Evolutionary conservation across 768 basidiomycete species (phyloP).

Genomic region (Pleurotus salmoneostramineus): DNA sequence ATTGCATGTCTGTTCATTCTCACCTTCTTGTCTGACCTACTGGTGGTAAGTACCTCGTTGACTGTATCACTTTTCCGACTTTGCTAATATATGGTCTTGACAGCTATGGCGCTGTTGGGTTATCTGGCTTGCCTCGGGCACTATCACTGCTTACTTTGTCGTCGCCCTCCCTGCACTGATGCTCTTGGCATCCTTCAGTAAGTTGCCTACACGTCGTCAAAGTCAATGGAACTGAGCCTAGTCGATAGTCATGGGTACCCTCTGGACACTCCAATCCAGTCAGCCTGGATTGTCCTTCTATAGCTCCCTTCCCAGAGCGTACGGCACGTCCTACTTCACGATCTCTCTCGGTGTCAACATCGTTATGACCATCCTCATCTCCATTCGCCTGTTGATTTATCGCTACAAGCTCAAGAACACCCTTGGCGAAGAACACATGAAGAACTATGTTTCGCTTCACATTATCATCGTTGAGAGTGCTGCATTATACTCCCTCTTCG

Average conservation of each 20-base stretch:
- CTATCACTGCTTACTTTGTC: constrained; percentile 23
- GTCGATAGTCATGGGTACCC: constrained; percentile 31
- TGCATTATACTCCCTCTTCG: constrained; percentile 36
- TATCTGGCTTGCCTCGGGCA: constrained; percentile 36
- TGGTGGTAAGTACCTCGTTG: constrained; percentile 29
- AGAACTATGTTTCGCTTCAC: constrained; percentile 30
- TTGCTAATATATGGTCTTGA: neutral
- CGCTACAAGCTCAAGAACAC: constrained; percentile 22
- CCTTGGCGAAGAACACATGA: constrained; percentile 29
- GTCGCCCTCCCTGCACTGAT: constrained; percentile 8
- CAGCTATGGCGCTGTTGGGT: constrained; percentile 46
- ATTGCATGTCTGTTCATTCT: constrained; percentile 37
- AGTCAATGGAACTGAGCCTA: neutral
- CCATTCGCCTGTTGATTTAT: constrained; percentile 27
- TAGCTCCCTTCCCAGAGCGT: constrained; percentile 27
- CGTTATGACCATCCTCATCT: constrained; percentile 35
- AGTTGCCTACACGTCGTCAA: constrained; percentile 9
- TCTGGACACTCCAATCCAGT: constrained; percentile 39
- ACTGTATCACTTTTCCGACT: neutral
- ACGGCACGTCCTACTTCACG: constrained; percentile 33
- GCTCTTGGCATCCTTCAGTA: constrained; percentile 24
- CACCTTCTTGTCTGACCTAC: constrained; percentile 37
- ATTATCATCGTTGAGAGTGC: constrained; percentile 41
- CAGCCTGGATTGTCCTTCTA: constrained; percentile 37
- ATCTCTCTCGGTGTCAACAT: constrained; percentile 38